These are phyloP conservation scores for Sedum album DNA, from an alignment of 164 flowering plant genomes.

Conservation along the genomic window DNA sequence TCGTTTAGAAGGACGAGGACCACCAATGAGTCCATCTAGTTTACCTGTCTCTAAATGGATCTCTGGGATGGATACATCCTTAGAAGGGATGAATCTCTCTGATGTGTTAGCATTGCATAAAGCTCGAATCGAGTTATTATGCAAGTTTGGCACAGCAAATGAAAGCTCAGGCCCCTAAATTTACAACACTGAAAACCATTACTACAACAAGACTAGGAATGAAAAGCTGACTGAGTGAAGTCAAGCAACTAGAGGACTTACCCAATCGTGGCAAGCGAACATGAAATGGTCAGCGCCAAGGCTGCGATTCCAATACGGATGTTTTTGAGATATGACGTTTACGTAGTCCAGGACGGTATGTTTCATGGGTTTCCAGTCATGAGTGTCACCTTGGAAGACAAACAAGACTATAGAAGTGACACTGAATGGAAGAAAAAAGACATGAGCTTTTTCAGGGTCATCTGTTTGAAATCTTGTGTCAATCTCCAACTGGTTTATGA, in stretches of 20 bases:
- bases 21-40: conserved; percentile 26
- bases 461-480: conserved; percentile 29
- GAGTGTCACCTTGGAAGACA: conserved; percentile 28
- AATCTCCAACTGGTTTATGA: conserved; percentile 55
- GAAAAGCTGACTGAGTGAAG: too few species aligned
- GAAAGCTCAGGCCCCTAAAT: conserved; percentile 57
- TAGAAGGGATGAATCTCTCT: conserved; percentile 66
- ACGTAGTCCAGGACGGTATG: conserved; percentile 47
- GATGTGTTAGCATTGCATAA: conserved; percentile 82
- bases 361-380: conserved; percentile 25
- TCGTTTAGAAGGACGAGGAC: conserved; percentile 27
- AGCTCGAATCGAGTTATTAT: conserved; percentile 59
- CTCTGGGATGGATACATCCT: conserved; percentile 69
- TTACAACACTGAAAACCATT: background rate
- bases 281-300: conserved; percentile 77
- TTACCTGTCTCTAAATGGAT: conserved; percentile 36
- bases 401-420: conserved; percentile 46
- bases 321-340: conserved; percentile 35
- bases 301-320: conserved; percentile 75
- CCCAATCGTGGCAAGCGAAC: conserved; percentile 92
- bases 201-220: background rate
- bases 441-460: conserved; percentile 34
- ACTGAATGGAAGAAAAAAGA: conserved; percentile 65
- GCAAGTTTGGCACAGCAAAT: conserved; percentile 33
- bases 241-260: conserved; percentile 18